These are phyloP conservation scores for Austroboletus eburneus DNA, from an alignment of 768 basidiomycete species.

Conservation along the genomic window DNA sequence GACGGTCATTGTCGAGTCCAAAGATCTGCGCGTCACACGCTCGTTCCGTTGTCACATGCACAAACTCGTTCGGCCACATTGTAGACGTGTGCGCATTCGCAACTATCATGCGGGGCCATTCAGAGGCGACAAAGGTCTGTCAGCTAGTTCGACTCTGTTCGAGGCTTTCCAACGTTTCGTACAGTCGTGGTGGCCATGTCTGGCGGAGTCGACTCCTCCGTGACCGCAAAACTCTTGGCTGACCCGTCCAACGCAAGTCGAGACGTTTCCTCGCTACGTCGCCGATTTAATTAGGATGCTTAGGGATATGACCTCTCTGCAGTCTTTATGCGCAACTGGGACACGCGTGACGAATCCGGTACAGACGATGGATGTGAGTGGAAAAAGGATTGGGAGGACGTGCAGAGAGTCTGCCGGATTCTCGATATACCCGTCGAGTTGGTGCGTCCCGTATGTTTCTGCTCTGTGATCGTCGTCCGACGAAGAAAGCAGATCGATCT, in stretches of 20 bases:
- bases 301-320: constrained; percentile 83
- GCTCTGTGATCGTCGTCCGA: no score
- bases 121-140: constrained; percentile 28
- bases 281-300: neutral
- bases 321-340: constrained; percentile 97
- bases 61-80: constrained; percentile 8
- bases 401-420: constrained; percentile 70
- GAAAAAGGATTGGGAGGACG: constrained; percentile 94
- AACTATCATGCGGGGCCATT: constrained; percentile 20
- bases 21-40: constrained; percentile 1
- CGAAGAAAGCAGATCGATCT: constrained; percentile 79
- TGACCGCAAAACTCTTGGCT: constrained; percentile 72
- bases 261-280: neutral
- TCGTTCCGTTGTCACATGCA: constrained; percentile 5
- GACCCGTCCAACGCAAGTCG: constrained; percentile 46
- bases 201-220: constrained; percentile 93
- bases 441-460: no score
- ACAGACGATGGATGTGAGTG: constrained; percentile 87
- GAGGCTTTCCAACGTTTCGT: neutral
- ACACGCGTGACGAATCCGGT: constrained; percentile 75
- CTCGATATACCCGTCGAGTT: constrained; percentile 71
- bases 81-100: constrained; percentile 3
- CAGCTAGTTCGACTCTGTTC: neutral
- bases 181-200: constrained; percentile 91
- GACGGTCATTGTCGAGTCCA: constrained; percentile 21